Conservation (phyloP, 2,329 filamentous ascomycete genomes). For the Neospermospora avenae region DNA sequence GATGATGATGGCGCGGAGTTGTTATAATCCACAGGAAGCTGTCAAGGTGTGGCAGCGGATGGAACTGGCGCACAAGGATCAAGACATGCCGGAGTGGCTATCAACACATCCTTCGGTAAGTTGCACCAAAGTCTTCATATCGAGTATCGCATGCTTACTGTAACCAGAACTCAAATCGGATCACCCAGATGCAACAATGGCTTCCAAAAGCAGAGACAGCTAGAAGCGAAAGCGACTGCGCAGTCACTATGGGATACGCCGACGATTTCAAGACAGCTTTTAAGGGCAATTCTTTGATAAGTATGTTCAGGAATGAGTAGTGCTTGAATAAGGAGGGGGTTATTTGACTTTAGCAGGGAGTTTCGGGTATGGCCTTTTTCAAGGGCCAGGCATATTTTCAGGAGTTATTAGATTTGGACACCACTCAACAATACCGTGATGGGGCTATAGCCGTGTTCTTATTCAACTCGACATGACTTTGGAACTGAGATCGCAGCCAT, state of each 20-base stretch:
- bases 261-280: constrained; percentile 12
- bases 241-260: constrained; percentile 17
- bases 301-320: constrained; percentile 2
- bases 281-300: background rate
- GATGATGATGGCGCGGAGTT: constrained; percentile 79
- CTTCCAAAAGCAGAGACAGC: constrained; percentile 54
- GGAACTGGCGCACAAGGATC: constrained; percentile 48
- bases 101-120: constrained; percentile 72
- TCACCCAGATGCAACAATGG: constrained; percentile 45
- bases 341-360: background rate
- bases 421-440: background rate
- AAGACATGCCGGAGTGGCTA: constrained; percentile 64
- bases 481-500: background rate
- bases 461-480: background rate
- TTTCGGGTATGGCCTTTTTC: background rate
- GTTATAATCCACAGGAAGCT: constrained; percentile 68
- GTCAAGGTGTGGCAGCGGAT: constrained; percentile 66
- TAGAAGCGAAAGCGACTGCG: constrained; percentile 51
- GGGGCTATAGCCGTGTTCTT: background rate
- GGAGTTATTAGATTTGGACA: background rate
- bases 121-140: constrained; percentile 14
- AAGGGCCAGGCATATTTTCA: no score
- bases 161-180: constrained; percentile 4
- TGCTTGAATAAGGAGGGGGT: background rate
- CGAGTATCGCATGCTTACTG: background rate